A percentile compares a stretch with the other conserved stretches of the same genome.
These are phyloP conservation scores for Amanita pseudoporphyria DNA, from an alignment of 768 basidiomycete genomes.

Conservation along the genomic window DNA sequence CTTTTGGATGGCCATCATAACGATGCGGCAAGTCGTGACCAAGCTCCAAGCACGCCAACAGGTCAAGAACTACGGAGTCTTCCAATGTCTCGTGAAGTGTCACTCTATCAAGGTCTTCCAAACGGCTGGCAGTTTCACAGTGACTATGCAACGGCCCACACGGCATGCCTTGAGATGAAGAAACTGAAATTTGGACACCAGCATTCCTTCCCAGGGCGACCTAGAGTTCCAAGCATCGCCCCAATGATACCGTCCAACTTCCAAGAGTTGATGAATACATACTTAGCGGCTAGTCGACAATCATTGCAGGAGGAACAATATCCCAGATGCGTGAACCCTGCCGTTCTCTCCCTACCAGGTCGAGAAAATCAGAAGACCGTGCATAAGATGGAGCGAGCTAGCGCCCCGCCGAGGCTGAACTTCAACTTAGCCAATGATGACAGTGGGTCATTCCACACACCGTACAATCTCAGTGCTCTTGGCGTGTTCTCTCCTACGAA, in stretches of 20 bases:
- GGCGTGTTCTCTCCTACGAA: neutral
- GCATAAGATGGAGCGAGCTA: neutral
- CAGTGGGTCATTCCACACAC: neutral
- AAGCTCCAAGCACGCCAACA: neutral
- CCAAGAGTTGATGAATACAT: neutral
- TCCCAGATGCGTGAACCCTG: neutral
- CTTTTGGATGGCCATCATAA: too few species aligned
- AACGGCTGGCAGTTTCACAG: constrained; percentile 37
- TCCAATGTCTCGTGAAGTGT: constrained; percentile 37
- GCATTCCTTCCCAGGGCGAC: constrained; percentile 11
- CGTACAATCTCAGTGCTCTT: neutral
- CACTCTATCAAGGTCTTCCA: constrained; percentile 35
- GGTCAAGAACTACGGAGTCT: constrained; percentile 12
- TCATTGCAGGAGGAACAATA: neutral
- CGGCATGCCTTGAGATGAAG: constrained; percentile 25
- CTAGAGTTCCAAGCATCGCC: constrained; percentile 31
- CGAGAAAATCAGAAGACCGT: neutral
- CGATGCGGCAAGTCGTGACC: neutral
- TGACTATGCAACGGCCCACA: constrained; percentile 26
- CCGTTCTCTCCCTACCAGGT: neutral
- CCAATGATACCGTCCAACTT: constrained; percentile 17
- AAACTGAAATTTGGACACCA: constrained; percentile 8
- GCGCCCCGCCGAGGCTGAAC: neutral
- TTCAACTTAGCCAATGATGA: neutral
- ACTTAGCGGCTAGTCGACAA: neutral